Evolutionary conservation across 306 rosid species (phyloP), one percentile per base, ranked within the genome.

Genomic region (Dalbergia cochinchinensis): DNA sequence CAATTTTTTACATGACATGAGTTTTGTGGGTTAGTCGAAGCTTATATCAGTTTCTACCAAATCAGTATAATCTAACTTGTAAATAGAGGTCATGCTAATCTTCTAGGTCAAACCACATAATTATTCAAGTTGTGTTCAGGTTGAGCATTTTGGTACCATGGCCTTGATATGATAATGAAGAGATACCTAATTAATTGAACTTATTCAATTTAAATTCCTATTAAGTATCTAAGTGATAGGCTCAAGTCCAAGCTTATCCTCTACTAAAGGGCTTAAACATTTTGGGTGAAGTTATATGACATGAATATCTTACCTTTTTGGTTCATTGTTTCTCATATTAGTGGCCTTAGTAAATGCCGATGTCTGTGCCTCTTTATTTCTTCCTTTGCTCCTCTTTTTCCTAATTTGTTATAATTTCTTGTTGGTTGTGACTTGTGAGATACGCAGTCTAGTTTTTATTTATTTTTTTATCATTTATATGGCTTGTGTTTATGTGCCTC

Each of bases 141-240:
- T n/a, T n/a, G n/a, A n/a, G n/a, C n/a, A n/a, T n/a, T n/a, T n/a
- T n/a, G 19, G 74, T 65, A 55, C 34, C 20, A 16, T 10, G 54
- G 12, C 76, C 69, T 67, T 81, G 68, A 39, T 69, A 66, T 60
- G 18, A 48, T 65, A 11, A 35, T 68, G 42, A 48, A 75, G 51
- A 76, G n/a, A 76, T 69, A 61, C 42, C 3, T 2, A 39, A 61
- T 48, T 31, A 50, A 14, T 7, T 55, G 37, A 69, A 78, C 16
- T 35, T 35, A 18, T 20, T 37, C 33, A 33, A 37, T 77, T 35
- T 65, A 9, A 77, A 53, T 77, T 65, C 45, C 15, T 5, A 6
- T 50, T 9, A 16, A 47, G 18, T 63, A 48, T 77, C 8, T 39
- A 15, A 51, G 11, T 14, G 7, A 20, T 58, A 26, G 45, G 45